Percentiles rank a stretch among this genome's conserved stretches.
These are phyloP conservation scores for Neoboletus magnificus DNA, from an alignment of 768 basidiomycete species.

Conservation along the genomic window DNA sequence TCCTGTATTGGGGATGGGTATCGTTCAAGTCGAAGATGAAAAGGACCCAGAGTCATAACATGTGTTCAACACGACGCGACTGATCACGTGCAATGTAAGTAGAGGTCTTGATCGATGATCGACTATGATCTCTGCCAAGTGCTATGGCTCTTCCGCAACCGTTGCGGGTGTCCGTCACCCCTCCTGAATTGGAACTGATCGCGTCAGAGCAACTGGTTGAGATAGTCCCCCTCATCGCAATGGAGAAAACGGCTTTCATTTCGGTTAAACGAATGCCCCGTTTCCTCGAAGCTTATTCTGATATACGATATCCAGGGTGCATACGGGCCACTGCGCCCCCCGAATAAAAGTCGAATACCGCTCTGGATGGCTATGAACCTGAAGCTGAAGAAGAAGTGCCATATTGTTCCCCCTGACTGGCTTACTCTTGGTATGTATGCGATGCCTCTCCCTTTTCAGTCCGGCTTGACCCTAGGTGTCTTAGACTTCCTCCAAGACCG, in stretches of 20 bases:
- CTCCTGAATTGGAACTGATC: conserved; percentile 84
- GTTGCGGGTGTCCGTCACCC: conserved; percentile 69
- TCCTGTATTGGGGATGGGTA: neutral
- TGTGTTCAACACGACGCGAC: conserved; percentile 10
- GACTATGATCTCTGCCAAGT: neutral
- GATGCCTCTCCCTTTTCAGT: neutral
- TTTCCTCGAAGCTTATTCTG: conserved; percentile 7
- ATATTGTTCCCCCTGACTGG: conserved; percentile 90
- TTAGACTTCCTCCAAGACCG: conserved; percentile 79
- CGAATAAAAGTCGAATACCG: conserved; percentile 80
- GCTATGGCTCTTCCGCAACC: conserved; percentile 72
- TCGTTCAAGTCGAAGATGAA: neutral
- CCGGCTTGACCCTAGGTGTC: neutral
- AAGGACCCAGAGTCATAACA: neutral
- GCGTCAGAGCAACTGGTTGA: conserved; percentile 83
- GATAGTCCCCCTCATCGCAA: conserved; percentile 83
- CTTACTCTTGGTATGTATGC: conserved; percentile 66
- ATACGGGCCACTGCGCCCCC: conserved; percentile 90
- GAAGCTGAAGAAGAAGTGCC: conserved; percentile 92
- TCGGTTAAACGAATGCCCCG: conserved; percentile 52
- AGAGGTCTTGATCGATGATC: too few relatives aligned
- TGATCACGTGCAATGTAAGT: conserved; percentile 19
- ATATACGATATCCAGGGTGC: conserved; percentile 56
- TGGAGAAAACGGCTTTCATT: conserved; percentile 90
- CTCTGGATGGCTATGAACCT: conserved; percentile 95